Percentiles rank a stretch among this genome's conserved stretches.
Conservation (phyloP, 192 early-diverging fungal genomes). For the Umbelopsis sp. region DNA sequence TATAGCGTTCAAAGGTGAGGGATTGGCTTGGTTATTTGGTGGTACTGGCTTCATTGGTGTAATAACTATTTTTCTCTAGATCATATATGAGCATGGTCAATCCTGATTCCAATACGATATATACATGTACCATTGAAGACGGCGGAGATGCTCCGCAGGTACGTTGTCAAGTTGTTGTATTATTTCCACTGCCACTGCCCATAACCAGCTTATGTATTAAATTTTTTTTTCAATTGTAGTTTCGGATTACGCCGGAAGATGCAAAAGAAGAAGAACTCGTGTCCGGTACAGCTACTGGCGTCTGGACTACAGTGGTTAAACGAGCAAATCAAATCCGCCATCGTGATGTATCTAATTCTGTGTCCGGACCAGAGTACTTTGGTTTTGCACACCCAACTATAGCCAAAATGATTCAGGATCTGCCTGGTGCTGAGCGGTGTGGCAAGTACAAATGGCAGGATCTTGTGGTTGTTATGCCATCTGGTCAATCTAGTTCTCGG, state of each 20-base stretch:
- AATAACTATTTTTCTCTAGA: constrained; percentile 27
- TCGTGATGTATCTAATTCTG: constrained; percentile 65
- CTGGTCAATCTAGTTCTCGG: background rate
- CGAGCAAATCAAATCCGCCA: constrained; percentile 70
- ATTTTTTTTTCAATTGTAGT: constrained; percentile 32
- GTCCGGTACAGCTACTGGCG: constrained; percentile 71
- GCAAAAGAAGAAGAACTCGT: constrained; percentile 54
- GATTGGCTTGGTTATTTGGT: background rate
- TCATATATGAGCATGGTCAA: constrained; percentile 69
- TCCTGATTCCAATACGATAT: constrained; percentile 53
- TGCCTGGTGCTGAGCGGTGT: constrained; percentile 69
- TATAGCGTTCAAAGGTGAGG: constrained; percentile 61
- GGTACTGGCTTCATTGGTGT: background rate
- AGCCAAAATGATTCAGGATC: constrained; percentile 73
- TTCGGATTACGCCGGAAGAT: constrained; percentile 73
- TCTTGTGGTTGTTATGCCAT: constrained; percentile 20
- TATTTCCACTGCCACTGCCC: background rate
- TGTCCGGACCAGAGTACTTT: constrained; percentile 83
- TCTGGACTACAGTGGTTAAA: constrained; percentile 72
- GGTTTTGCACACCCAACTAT: constrained; percentile 81
- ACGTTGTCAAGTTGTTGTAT: background rate
- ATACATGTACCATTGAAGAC: constrained; percentile 70
- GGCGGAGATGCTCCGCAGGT: constrained; percentile 63
- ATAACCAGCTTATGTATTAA: background rate
- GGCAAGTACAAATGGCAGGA: constrained; percentile 56